Percentiles rank a stretch among this genome's conserved stretches.
These are phyloP conservation scores for Chaetomiaceae sp. DNA, from an alignment of 2,329 filamentous ascomycete genomes.

Conservation along the genomic window DNA sequence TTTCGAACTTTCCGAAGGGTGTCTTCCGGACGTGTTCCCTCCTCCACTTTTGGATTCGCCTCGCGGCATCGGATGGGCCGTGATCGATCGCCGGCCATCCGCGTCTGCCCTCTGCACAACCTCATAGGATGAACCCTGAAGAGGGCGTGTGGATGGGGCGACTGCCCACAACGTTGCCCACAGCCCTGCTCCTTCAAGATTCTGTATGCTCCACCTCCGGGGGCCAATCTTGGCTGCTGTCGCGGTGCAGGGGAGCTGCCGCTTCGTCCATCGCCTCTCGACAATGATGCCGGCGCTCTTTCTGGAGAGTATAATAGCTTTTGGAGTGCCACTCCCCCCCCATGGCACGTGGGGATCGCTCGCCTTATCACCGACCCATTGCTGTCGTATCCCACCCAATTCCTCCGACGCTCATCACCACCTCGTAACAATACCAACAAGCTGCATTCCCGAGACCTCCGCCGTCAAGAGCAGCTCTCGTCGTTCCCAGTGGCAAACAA, in stretches of 20 bases:
- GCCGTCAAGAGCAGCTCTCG: too few relatives aligned
- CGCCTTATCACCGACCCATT: too few relatives aligned
- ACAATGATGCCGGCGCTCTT: too few relatives aligned
- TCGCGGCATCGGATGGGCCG: not conserved
- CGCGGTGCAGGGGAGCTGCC: not conserved
- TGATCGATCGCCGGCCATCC: not conserved
- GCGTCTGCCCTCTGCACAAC: not conserved
- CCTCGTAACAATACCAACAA: too few relatives aligned
- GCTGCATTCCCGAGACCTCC: too few relatives aligned
- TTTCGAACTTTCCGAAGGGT: too few relatives aligned
- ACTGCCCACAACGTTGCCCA: not conserved
- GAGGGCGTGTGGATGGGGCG: not conserved
- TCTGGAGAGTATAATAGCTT: too few relatives aligned
- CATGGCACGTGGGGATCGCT: not conserved
- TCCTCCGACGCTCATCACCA: too few relatives aligned
- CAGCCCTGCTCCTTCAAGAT: constrained; percentile 8
- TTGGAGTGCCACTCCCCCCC: too few relatives aligned
- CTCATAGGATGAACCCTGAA: not conserved
- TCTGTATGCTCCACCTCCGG: constrained; percentile 5
- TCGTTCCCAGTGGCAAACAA: too few relatives aligned
- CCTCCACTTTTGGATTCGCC: not conserved
- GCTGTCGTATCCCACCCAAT: too few relatives aligned
- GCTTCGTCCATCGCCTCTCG: not conserved
- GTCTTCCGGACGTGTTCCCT: not conserved
- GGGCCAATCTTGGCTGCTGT: constrained; percentile 6